Evolutionary conservation across 2,329 filamentous ascomycete species (phyloP).

Genomic region (Fusarium duplospermum): DNA sequence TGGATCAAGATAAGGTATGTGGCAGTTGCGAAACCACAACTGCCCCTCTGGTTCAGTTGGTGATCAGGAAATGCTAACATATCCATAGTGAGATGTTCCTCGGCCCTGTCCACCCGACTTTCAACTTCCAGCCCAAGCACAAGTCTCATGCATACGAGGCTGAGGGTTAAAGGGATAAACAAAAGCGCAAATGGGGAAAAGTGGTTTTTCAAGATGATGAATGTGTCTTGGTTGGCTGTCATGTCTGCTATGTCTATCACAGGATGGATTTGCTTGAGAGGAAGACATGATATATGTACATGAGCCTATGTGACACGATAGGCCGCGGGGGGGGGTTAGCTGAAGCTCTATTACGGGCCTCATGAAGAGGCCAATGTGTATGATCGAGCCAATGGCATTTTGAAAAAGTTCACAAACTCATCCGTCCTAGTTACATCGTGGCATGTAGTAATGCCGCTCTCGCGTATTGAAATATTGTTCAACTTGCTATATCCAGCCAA

Average conservation of each 20-base stretch:
- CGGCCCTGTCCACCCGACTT: conserved; percentile 87
- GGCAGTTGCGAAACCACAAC: neutral
- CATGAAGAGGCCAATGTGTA: neutral
- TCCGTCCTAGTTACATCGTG: neutral
- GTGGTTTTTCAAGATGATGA: neutral
- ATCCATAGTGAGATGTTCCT: conserved; percentile 91
- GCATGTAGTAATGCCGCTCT: neutral
- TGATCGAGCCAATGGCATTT: neutral
- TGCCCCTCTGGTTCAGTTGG: neutral
- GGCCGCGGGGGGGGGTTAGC: neutral
- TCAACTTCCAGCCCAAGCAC: conserved; percentile 97
- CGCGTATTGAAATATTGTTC: neutral
- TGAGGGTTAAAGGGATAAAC: conserved; percentile 63
- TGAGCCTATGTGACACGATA: neutral
- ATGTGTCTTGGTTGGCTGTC: conserved; percentile 3
- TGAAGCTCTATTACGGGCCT: neutral
- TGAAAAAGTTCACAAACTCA: neutral
- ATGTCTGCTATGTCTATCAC: conserved; percentile 1
- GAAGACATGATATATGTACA: neutral
- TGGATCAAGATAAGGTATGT: conserved; percentile 98
- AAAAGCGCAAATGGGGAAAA: neutral
- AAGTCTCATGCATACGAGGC: conserved; percentile 93
- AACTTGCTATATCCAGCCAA: neutral
- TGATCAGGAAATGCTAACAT: conserved; percentile 21
- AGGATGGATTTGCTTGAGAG: neutral